phyloP scores from a whole-genome alignment of 352 stramenopile genomes.

The Phytopythium vexans region DNA sequence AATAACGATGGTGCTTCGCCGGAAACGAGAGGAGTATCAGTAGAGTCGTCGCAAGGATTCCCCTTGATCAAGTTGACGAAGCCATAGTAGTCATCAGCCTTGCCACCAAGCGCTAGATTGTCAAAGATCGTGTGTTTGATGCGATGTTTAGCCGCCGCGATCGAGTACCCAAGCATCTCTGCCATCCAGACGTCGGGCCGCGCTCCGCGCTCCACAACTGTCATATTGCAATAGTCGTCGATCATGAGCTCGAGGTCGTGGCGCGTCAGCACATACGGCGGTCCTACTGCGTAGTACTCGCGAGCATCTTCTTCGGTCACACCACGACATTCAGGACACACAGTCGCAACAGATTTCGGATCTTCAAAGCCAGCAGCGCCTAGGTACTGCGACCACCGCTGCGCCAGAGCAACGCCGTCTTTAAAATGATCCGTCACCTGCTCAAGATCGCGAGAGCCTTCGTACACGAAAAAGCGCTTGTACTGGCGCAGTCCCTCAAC shows the following conservation, averaged over 20 bases:
- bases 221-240: slow-evolving; percentile 71
- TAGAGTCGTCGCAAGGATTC: slow-evolving; percentile 50
- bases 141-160: slow-evolving; percentile 59
- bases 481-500: slow-evolving; percentile 74
- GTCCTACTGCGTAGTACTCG: slow-evolving; percentile 54
- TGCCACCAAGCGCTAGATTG: slow-evolving; percentile 61
- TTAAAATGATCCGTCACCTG: slow-evolving; percentile 40
- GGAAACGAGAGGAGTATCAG: slow-evolving; percentile 26
- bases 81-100: slow-evolving; percentile 51
- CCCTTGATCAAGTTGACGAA: slow-evolving; percentile 55
- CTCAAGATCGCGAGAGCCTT: slow-evolving; percentile 29
- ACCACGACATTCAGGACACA: slow-evolving; percentile 54
- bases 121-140: slow-evolving; percentile 71
- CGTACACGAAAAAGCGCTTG: slow-evolving; percentile 82
- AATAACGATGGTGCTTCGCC: slow-evolving; percentile 46
- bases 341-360: slow-evolving; percentile 1
- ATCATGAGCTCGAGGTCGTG: slow-evolving; percentile 46
- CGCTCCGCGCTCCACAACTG: slow-evolving; percentile 35
- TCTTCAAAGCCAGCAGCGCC: slow-evolving; percentile 33
- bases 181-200: slow-evolving; percentile 34
- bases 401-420: slow-evolving; percentile 45
- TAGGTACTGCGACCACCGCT: slow-evolving; percentile 45
- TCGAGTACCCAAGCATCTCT: slow-evolving; percentile 57
- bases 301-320: slow-evolving; percentile 33
- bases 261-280: slow-evolving; percentile 56